A percentile compares a stretch with the other conserved stretches of the same genome.
Evolutionary conservation across 2,329 filamentous ascomycete genomes (phyloP).

Genomic region (Aspergillus jensenii): DNA sequence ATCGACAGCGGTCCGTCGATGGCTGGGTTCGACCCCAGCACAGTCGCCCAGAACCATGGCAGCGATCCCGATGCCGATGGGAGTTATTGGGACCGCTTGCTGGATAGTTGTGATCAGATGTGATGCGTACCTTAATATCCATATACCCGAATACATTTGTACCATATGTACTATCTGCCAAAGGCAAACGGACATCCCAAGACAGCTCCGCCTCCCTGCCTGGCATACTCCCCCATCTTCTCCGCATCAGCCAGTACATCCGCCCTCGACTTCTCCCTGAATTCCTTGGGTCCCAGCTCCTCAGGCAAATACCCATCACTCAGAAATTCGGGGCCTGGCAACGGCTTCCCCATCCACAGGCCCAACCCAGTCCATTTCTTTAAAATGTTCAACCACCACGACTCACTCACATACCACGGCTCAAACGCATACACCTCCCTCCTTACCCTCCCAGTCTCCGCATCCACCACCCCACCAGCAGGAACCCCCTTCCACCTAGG

Average conservation of each 20-base stretch:
- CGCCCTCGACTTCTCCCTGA: slow-evolving; percentile 1
- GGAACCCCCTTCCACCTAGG: too few species aligned
- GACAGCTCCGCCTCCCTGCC: neutral
- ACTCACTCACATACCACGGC: slow-evolving; percentile 9
- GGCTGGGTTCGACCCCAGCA: neutral
- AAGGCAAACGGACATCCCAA: slow-evolving; percentile 8
- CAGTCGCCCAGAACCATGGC: neutral
- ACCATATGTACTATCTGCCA: neutral
- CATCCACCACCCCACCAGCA: neutral
- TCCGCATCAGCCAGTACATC: slow-evolving; percentile 2
- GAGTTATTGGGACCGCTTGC: slow-evolving; percentile 6
- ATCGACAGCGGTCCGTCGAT: slow-evolving; percentile 3
- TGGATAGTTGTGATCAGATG: slow-evolving; percentile 6
- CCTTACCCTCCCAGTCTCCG: neutral
- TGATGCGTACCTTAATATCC: neutral
- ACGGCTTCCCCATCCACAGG: too few species aligned
- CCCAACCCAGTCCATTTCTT: neutral
- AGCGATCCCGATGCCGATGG: neutral
- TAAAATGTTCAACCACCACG: neutral
- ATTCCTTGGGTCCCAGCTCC: slow-evolving; percentile 8
- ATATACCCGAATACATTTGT: neutral
- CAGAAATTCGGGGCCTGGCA: neutral
- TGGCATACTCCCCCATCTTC: slow-evolving; percentile 5
- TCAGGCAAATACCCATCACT: slow-evolving; percentile 10
- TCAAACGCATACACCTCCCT: slow-evolving; percentile 4